These are phyloP conservation scores for Carex myosuroides DNA, from an alignment of 176 grass and related monocot species.

Conservation along the genomic window DNA sequence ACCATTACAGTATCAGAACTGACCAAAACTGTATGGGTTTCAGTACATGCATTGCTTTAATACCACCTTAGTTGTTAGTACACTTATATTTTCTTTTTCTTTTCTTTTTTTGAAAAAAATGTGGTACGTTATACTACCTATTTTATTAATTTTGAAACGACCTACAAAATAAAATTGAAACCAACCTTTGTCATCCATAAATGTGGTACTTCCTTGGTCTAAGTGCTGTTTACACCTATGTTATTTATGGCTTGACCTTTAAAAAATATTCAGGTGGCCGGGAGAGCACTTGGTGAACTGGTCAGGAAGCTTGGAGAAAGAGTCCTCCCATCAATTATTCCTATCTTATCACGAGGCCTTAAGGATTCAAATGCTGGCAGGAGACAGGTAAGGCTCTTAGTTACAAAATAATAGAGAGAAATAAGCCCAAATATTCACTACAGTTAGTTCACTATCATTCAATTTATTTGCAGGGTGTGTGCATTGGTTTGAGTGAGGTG, in stretches of 20 bases:
- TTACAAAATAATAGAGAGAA: not conserved
- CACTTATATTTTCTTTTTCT: not conserved
- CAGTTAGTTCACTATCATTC: constrained; percentile 2
- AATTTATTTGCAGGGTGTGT: constrained; percentile 73
- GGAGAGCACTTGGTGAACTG: constrained; percentile 92
- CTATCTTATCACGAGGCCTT: constrained; percentile 83
- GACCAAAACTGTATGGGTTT: not conserved
- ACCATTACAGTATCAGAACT: not conserved
- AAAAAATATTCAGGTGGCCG: constrained; percentile 58
- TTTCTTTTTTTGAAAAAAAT: not conserved
- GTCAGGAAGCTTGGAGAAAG: constrained; percentile 97
- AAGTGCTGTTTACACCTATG: constrained; percentile 2
- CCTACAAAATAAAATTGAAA: not conserved
- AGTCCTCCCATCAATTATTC: constrained; percentile 93
- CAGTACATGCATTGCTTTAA: not conserved
- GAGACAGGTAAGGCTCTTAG: constrained; percentile 72
- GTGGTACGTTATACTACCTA: not conserved
- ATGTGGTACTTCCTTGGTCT: not conserved
- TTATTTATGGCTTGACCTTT: not conserved
- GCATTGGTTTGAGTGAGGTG: constrained; percentile 97
- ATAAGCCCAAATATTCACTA: not conserved
- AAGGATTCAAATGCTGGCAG: constrained; percentile 67
- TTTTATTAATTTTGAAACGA: not conserved
- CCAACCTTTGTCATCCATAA: not conserved
- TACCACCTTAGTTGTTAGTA: not conserved